phyloP scores from a whole-genome alignment of 2,329 filamentous ascomycete genomes.

The Diaporthe velutina region DNA sequence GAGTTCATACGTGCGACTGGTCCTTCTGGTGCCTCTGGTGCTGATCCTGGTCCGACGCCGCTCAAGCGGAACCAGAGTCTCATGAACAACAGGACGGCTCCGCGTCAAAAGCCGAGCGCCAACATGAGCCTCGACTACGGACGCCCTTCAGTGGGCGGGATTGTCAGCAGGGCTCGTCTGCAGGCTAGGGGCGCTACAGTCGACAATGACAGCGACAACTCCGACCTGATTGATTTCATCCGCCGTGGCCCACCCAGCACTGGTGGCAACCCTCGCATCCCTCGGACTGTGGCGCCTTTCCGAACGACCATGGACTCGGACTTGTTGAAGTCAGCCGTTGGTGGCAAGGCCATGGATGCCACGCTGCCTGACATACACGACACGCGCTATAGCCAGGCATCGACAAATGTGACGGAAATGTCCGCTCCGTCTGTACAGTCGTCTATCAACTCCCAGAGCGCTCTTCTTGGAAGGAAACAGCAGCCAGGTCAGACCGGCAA shows the following conservation, averaged over 20 bases:
- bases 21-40: constrained; percentile 67
- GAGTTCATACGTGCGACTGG: constrained; percentile 92
- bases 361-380: constrained; percentile 69
- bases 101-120: constrained; percentile 46
- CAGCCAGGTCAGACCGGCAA: constrained; percentile 45
- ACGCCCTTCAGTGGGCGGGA: constrained; percentile 49
- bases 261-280: constrained; percentile 75
- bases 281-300: constrained; percentile 87
- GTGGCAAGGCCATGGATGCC: constrained; percentile 70
- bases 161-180: constrained; percentile 63
- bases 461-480: constrained; percentile 65
- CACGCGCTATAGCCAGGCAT: constrained; percentile 68
- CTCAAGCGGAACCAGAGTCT: constrained; percentile 41
- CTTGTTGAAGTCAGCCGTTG: constrained; percentile 70
- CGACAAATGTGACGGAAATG: constrained; percentile 68
- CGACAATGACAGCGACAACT: constrained; percentile 75
- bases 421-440: constrained; percentile 71
- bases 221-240: constrained; percentile 96
- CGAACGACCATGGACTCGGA: constrained; percentile 89
- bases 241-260: constrained; percentile 81
- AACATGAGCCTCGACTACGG: constrained; percentile 56
- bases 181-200: constrained; percentile 80
- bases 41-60: constrained; percentile 43
- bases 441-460: constrained; percentile 81
- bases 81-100: constrained; percentile 52